Evolutionary conservation across 164 flowering plant species (phyloP).

Genomic region (Buxus sempervirens): DNA sequence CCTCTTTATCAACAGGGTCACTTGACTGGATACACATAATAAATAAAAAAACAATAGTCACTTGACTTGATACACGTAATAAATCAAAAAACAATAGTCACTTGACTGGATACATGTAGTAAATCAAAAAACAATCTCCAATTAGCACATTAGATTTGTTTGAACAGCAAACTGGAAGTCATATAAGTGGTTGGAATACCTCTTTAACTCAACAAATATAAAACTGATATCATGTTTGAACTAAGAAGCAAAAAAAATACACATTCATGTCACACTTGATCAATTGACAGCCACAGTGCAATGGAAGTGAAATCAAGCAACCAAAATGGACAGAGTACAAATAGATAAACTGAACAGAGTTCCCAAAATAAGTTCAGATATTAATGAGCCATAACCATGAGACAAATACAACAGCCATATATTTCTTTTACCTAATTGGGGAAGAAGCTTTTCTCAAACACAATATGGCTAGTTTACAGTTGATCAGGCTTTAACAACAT

Average conservation of each 20-base stretch:
- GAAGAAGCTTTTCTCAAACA: too few relatives aligned
- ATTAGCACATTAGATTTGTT: background rate
- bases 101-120: conserved; percentile 58
- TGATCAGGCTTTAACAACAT: too few relatives aligned
- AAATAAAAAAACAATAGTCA: background rate
- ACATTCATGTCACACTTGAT: background rate
- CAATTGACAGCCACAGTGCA: background rate
- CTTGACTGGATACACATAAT: conserved; percentile 59
- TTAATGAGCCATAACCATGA: background rate
- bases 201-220: background rate
- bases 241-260: background rate
- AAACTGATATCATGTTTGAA: too few relatives aligned
- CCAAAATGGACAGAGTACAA: background rate
- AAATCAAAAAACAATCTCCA: background rate
- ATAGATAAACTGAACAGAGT: background rate
- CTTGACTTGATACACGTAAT: too few relatives aligned
- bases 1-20: conserved; percentile 73
- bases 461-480: too few relatives aligned
- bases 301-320: background rate
- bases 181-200: background rate
- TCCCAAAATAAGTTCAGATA: too few relatives aligned
- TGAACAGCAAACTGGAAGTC: background rate
- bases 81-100: conserved; percentile 24
- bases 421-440: too few relatives aligned
- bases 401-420: background rate